Evolutionary conservation across 495 filamentous ascomycete genomes (phyloP), one percentile per base, ranked within the genome.

Genomic region (Penicillium argentinense): DNA sequence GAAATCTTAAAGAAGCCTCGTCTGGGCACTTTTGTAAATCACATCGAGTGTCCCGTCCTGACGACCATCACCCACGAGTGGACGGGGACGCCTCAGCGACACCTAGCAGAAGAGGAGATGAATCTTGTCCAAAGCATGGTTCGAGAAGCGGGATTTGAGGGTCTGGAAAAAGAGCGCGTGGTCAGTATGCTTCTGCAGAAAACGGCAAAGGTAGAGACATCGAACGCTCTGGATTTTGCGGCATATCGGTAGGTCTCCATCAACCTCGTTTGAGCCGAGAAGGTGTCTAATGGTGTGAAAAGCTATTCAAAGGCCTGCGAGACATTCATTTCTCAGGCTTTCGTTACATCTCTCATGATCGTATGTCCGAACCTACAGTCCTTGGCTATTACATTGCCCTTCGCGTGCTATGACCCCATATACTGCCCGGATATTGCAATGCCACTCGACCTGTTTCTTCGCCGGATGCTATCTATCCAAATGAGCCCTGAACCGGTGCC

Each of bases 331-430:
- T 40, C 52, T 6, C 63, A 64, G 39, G 60, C 60, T 5, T 14
- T 67, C 4, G 45, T 53, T 4, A 47, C 54, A 0, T 40, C 64
- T n/a, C 43, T 67, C 16, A 46, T 62, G 32, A 46, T 52, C 2
- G 51, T 64, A 11, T 67, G 52, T 1, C 63, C 60, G 4, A 50
- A 51, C 32, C 33, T 67, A 12, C 44, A 53, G 29, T 51, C 51
- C 1, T 23, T 67, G 24, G 27, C 40, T 8, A 44, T 56, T 28
- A 43, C 46, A 18, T 29, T 34, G 25, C 51, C 54, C 11, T 49
- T 49, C 28, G 21, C 12, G 17, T 13, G n/a, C 7, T 24, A n/a
- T n/a, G n/a, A 30, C 19, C 13, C 7, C 22, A n/a, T 12, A 4
- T 39, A 13, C 21, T 7, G 26, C 9, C 11, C 23, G 6, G 13